These are phyloP conservation scores for Tillandsia fasciculata DNA, from an alignment of 176 grass and related monocot species.

Conservation along the genomic window DNA sequence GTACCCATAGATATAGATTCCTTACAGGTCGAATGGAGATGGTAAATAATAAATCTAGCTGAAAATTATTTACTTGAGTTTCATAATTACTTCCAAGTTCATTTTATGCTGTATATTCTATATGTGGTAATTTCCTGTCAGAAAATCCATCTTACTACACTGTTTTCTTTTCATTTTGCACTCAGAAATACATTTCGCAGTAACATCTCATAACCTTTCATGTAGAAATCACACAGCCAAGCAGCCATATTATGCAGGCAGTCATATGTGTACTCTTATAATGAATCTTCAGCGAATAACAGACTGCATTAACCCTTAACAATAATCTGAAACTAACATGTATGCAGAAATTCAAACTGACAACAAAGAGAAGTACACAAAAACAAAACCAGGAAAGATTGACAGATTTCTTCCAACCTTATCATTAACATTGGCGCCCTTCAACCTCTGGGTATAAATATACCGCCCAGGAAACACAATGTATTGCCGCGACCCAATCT, in stretches of 20 bases:
- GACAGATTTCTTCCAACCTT: slow-evolving; percentile 25
- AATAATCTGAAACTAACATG: neutral
- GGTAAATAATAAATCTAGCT: neutral
- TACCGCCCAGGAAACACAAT: slow-evolving; percentile 31
- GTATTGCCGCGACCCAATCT: slow-evolving; percentile 25
- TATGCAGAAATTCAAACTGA: neutral
- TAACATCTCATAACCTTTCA: neutral
- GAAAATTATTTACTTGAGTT: neutral
- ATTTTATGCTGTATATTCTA: neutral
- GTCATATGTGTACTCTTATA: too few relatives aligned
- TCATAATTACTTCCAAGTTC: neutral
- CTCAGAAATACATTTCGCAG: neutral
- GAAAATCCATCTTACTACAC: neutral
- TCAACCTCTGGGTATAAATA: slow-evolving; percentile 68
- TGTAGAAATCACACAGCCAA: too few relatives aligned
- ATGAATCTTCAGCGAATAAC: too few relatives aligned
- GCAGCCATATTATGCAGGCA: too few relatives aligned
- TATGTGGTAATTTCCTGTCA: neutral
- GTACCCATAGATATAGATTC: neutral
- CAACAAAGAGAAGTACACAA: neutral
- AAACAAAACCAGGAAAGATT: neutral
- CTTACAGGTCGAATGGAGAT: neutral
- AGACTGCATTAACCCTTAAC: too few relatives aligned
- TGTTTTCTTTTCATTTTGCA: neutral
- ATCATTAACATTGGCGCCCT: slow-evolving; percentile 60